Evolutionary conservation across 148 eudicot species (phyloP).

Genomic region (Heliamphora exappendiculata): DNA sequence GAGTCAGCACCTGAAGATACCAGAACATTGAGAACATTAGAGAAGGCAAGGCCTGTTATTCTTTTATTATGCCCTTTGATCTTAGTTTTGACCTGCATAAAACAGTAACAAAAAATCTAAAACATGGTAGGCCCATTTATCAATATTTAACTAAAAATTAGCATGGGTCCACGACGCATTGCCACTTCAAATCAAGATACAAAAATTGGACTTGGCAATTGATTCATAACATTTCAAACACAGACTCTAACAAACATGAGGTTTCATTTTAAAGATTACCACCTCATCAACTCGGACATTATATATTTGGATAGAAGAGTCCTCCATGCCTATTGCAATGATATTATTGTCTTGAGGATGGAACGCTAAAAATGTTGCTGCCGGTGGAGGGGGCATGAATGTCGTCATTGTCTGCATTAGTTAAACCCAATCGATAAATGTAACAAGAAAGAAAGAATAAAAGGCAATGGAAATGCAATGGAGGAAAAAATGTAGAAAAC

Average conservation of each 20-base stretch:
- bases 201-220: neutral
- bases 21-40: slow-evolving; percentile 57
- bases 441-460: neutral
- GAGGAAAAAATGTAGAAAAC: neutral
- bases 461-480: neutral
- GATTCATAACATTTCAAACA: neutral
- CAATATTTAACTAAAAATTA: neutral
- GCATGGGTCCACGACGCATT: neutral
- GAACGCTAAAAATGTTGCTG: slow-evolving; percentile 82
- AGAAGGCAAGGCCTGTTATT: slow-evolving; percentile 77
- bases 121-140: neutral
- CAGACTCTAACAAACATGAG: neutral
- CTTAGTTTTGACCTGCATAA: slow-evolving; percentile 53
- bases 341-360: slow-evolving; percentile 90
- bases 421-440: slow-evolving; percentile 6
- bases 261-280: neutral
- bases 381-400: slow-evolving; percentile 89
- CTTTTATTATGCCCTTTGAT: slow-evolving; percentile 81
- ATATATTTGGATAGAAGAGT: slow-evolving; percentile 76
- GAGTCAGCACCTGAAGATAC: slow-evolving; percentile 86
- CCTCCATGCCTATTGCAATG: slow-evolving; percentile 91
- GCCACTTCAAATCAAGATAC: neutral
- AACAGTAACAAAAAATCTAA: neutral
- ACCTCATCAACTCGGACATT: slow-evolving; percentile 88
- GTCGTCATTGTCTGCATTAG: slow-evolving; percentile 76